Evolutionary conservation across 2,329 filamentous ascomycete species (phyloP).

Genomic region (Teratosphaeria nubilosa): DNA sequence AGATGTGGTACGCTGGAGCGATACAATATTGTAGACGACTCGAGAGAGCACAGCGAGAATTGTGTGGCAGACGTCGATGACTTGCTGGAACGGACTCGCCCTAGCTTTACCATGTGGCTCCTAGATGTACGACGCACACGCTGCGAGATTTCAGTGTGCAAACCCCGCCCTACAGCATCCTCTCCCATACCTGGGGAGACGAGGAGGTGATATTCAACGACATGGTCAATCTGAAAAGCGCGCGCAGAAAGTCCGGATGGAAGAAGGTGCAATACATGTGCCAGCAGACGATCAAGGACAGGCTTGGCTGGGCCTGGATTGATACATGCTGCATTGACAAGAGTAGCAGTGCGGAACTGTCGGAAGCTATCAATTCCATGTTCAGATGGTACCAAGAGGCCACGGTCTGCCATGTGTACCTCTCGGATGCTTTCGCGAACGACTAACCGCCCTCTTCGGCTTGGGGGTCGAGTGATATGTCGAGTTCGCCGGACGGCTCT

Average conservation of each 20-base stretch:
- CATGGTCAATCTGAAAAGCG: background rate
- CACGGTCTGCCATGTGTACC: background rate
- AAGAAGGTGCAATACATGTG: background rate
- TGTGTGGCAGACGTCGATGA: background rate
- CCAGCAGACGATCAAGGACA: background rate
- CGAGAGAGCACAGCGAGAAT: background rate
- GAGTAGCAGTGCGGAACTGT: slow-evolving; percentile 3
- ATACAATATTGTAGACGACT: too few relatives aligned
- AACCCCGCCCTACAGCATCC: slow-evolving; percentile 9
- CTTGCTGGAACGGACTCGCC: background rate
- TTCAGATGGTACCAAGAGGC: background rate
- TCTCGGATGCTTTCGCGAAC: background rate
- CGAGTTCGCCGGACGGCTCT: background rate
- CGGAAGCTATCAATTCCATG: slow-evolving; percentile 4
- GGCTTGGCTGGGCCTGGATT: slow-evolving; percentile 7
- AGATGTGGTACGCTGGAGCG: too few relatives aligned
- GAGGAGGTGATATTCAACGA: slow-evolving; percentile 11
- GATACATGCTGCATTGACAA: slow-evolving; percentile 17
- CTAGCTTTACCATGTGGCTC: background rate
- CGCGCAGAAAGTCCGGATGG: background rate
- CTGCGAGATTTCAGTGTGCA: background rate
- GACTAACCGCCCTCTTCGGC: background rate
- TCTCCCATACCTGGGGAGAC: slow-evolving; percentile 14
- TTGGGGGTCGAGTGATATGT: background rate
- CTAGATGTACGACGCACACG: background rate